Conservation (phyloP, 495 filamentous ascomycete genomes). For the Penicillium salamii region DNA sequence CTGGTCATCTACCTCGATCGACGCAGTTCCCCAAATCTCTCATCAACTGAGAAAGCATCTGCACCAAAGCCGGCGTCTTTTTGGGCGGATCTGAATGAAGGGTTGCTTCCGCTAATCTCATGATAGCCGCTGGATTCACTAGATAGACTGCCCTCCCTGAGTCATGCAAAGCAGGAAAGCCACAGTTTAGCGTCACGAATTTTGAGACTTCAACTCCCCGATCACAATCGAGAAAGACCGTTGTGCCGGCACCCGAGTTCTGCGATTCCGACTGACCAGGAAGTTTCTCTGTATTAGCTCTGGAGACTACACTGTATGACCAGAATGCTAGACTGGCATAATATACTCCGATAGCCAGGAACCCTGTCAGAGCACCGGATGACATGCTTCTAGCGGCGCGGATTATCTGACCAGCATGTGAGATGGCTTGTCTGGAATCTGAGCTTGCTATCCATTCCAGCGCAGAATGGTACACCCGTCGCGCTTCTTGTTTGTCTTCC, state of each 20-base stretch:
- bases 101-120: slow-evolving; percentile 24
- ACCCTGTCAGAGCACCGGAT: slow-evolving; percentile 49
- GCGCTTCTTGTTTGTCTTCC: slow-evolving; percentile 59
- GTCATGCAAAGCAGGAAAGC: slow-evolving; percentile 41
- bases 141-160: slow-evolving; percentile 20
- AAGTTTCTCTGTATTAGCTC: slow-evolving; percentile 24
- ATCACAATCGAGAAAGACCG: slow-evolving; percentile 48
- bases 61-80: slow-evolving; percentile 42
- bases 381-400: slow-evolving; percentile 50
- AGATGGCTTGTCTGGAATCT: slow-evolving; percentile 55
- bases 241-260: slow-evolving; percentile 11
- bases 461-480: slow-evolving; percentile 49
- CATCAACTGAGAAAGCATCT: slow-evolving; percentile 55
- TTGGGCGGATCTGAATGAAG: slow-evolving; percentile 25
- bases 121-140: slow-evolving; percentile 20
- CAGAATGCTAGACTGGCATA: slow-evolving; percentile 60
- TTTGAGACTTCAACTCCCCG: slow-evolving; percentile 41
- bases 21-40: slow-evolving; percentile 45
- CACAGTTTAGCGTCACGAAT: slow-evolving; percentile 46
- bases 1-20: neutral
- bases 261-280: slow-evolving; percentile 10
- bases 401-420: slow-evolving; percentile 62
- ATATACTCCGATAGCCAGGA: slow-evolving; percentile 58
- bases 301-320: slow-evolving; percentile 53
- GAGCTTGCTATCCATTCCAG: slow-evolving; percentile 50